Evolutionary conservation across 2,329 filamentous ascomycete genomes (phyloP).

Genomic region (Cercospora brassicicola): DNA sequence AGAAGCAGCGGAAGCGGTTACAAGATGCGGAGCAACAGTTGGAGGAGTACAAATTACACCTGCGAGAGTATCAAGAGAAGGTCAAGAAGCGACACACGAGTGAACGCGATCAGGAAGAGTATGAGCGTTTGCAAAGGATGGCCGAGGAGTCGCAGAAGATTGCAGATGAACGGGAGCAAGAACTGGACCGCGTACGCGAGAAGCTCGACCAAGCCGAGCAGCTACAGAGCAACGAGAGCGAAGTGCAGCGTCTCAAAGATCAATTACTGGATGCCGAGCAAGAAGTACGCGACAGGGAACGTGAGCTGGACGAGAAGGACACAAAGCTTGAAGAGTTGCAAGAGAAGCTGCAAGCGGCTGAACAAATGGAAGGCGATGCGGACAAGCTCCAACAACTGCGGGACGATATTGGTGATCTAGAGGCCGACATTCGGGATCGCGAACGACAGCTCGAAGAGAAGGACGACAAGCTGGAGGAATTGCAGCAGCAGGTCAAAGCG

Average conservation of each 20-base stretch:
- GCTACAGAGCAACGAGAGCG: slow-evolving; percentile 35
- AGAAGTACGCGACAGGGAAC: slow-evolving; percentile 53
- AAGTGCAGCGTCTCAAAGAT: slow-evolving; percentile 45
- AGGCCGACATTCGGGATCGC: slow-evolving; percentile 54
- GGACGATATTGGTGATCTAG: slow-evolving; percentile 52
- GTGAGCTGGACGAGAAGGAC: slow-evolving; percentile 41
- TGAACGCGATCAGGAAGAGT: slow-evolving; percentile 65
- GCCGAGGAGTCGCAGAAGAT: slow-evolving; percentile 46
- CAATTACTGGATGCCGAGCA: slow-evolving; percentile 54
- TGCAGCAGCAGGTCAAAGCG: slow-evolving; percentile 44
- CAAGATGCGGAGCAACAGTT: slow-evolving; percentile 80
- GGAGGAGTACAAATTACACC: slow-evolving; percentile 77
- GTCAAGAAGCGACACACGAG: slow-evolving; percentile 71
- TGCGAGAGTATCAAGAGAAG: slow-evolving; percentile 79
- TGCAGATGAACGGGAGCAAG: slow-evolving; percentile 45
- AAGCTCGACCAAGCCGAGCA: slow-evolving; percentile 44
- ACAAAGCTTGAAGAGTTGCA: slow-evolving; percentile 54
- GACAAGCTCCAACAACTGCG: slow-evolving; percentile 43
- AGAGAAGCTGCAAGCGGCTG: slow-evolving; percentile 43
- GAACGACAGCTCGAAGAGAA: slow-evolving; percentile 40
- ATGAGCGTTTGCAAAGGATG: slow-evolving; percentile 50
- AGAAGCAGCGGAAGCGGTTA: slow-evolving; percentile 81
- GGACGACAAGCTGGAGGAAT: slow-evolving; percentile 54
- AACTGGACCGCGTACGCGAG: slow-evolving; percentile 46
- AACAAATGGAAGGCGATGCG: slow-evolving; percentile 35